Evolutionary conservation across 1,284 basidiomycete species (phyloP), one percentile per base, ranked within the genome.

Genomic region (Chalciporus sp.): DNA sequence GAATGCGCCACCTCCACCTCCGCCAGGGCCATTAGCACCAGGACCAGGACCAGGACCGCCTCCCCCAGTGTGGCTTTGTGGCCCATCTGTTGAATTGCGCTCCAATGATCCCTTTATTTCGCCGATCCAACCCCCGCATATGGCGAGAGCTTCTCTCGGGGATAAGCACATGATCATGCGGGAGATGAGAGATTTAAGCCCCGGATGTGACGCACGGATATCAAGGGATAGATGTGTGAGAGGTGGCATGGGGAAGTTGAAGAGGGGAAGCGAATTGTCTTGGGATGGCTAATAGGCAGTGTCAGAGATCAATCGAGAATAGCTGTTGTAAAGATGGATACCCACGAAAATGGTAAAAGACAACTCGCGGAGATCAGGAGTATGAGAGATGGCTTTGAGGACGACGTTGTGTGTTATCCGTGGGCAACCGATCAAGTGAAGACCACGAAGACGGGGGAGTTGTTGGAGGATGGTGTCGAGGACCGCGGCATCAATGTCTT

Each of bases 381-480:
- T 81, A 47, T 81, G 70, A 0, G 64, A 55, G 8, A 79, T 66
- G 10, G 80, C 71, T 12, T 69, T 71, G 35, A 90, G 71, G 9
- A 86, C 68, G 19, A 65, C 62, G 9, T 64, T 55, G 59, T 88
- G 82, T 45, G 82, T 76, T 27, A 86, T 63, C 56, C 80, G 79
- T 3, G 76, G 66, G 64, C 88, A 90, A 8, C 74, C 75, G 20
- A 88, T 63, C 35, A 90, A 65, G 65, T 88, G 84, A 2, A 90
- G 72, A 11, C 78, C 78, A 10, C 70, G 67, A 9, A 90, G 73
- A 29, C 71, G 67, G 0, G 85, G 80, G 1, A 88, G 72, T 9
- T 79, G 70, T 14, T 63, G 53, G 10, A 89, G 66, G 5, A 76
- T 73, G n/a, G 69, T 53, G 43, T 78, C 73, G 37, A 90, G 71